Evolutionary conservation across 1,284 basidiomycete genomes (phyloP).

Genomic region (Fomes fomentarius): DNA sequence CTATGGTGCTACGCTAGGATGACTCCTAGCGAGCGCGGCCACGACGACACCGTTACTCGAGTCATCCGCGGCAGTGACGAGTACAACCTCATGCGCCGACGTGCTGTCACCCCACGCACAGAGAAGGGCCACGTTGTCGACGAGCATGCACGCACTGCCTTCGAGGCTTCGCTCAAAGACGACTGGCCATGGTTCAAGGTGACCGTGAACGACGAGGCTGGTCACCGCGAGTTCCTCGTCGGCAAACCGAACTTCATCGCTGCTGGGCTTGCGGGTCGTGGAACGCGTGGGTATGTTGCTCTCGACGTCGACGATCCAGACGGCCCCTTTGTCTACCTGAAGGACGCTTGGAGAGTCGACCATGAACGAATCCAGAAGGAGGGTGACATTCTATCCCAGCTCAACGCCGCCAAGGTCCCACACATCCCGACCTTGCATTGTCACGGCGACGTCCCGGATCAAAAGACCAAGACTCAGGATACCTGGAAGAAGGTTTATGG

Average conservation of each 20-base stretch:
- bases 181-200: neutral
- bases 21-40: neutral
- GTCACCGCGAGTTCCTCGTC: neutral
- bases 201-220: neutral
- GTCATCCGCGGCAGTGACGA: neutral
- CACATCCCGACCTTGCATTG: slow-evolving; percentile 5
- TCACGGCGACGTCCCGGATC: neutral
- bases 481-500: no score
- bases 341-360: slow-evolving; percentile 9
- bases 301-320: neutral
- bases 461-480: neutral
- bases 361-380: neutral
- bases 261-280: neutral
- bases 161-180: neutral
- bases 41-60: slow-evolving; percentile 1
- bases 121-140: neutral
- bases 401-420: neutral
- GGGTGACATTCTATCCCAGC: neutral
- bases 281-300: slow-evolving; percentile 12
- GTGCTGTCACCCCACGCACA: neutral
- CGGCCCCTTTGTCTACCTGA: slow-evolving; percentile 5
- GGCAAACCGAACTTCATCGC: neutral
- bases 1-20: slow-evolving; percentile 4
- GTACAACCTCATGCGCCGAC: neutral
- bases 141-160: neutral